Conservation (phyloP, 2,329 filamentous ascomycete species). For the Ceratocystiopsis minuta region DNA sequence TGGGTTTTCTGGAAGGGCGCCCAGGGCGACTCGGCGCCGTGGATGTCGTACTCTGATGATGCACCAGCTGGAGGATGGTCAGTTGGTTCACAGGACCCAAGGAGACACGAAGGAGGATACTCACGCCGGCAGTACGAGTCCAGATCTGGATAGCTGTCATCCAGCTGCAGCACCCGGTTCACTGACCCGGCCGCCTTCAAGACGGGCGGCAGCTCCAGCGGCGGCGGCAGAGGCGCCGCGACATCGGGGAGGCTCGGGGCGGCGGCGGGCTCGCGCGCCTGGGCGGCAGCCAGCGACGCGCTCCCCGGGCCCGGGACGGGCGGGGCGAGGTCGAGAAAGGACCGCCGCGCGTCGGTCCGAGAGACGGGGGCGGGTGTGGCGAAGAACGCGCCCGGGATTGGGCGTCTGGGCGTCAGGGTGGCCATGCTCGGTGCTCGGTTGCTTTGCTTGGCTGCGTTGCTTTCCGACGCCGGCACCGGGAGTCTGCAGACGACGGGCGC, state of each 20-base stretch:
- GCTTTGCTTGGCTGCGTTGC: no score
- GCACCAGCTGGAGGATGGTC: slow-evolving; percentile 47
- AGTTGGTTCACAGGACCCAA: neutral
- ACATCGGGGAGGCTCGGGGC: slow-evolving; percentile 15
- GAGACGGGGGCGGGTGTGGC: slow-evolving; percentile 50
- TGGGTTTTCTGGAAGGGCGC: slow-evolving; percentile 76
- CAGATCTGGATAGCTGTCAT: slow-evolving; percentile 71
- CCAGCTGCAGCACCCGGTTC: slow-evolving; percentile 57
- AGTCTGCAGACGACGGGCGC: no score
- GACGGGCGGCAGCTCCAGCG: slow-evolving; percentile 29
- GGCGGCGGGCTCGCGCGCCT: neutral
- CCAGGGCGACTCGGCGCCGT: slow-evolving; percentile 50
- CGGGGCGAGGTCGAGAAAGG: slow-evolving; percentile 25
- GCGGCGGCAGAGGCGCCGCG: slow-evolving; percentile 25
- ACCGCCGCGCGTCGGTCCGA: slow-evolving; percentile 28
- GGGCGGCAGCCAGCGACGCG: no score
- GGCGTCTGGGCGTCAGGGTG: slow-evolving; percentile 49
- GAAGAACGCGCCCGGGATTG: slow-evolving; percentile 57
- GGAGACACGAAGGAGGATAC: slow-evolving; percentile 18
- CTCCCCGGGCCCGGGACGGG: slow-evolving; percentile 3
- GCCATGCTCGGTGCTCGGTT: slow-evolving; percentile 23
- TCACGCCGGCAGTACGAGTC: slow-evolving; percentile 78
- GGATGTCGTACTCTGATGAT: slow-evolving; percentile 80
- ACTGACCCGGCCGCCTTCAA: slow-evolving; percentile 69
- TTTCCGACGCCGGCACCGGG: no score